Base-by-base conservation (phyloP, 306 rosid species). In the Sechiopsis laciniata region DNA sequence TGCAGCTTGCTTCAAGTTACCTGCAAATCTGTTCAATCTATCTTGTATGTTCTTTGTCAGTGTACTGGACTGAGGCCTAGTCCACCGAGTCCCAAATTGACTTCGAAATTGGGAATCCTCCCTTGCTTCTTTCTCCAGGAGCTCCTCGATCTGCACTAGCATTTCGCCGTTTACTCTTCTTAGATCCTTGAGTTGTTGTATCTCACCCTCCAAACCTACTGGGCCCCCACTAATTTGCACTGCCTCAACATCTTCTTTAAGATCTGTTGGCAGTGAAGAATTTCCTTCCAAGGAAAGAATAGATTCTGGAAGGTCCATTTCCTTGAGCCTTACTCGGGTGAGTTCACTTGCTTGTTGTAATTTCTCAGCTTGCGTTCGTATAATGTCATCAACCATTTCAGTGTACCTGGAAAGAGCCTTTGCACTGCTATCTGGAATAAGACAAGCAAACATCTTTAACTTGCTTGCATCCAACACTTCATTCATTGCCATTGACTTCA, bases 181-280 rank as follows among this genome's bases (percentile, higher is more conserved):
- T 69, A 91, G 83, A 85, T 94, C 99, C 81, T 76, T 88, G 40
- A 94, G 95, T 81, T 94, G 99, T 82, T 89, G 97, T 61, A 94
- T 78, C 87, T 94, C 99, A 74, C 85, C 85, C 80, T 94, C 99
- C 88, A 94, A 85, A 69, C 92, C 97, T 65, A 92, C 86, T 32
- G 99, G 97, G 7, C 90, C 92, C 67, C 97, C 99, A 84, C 97
- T 82, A 71, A 94, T 85, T 86, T 94, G 97, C 80, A 94, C 99
- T 29, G 99, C 99, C 85, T 94, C 99, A 78, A 94, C 95, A 59
- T 91, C 97, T 83, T 94, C 99, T 80, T 94, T 91, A 55, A 89
- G 83, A 82, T 76, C 82, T 14, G 88, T 82, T 7, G 97, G 96
- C 55, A 94, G 84, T 63, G 88, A 73, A 74, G 87, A 87, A 82